These are phyloP conservation scores for Lagenidium giganteum DNA, from an alignment of 352 stramenopile genomes.

Conservation along the genomic window DNA sequence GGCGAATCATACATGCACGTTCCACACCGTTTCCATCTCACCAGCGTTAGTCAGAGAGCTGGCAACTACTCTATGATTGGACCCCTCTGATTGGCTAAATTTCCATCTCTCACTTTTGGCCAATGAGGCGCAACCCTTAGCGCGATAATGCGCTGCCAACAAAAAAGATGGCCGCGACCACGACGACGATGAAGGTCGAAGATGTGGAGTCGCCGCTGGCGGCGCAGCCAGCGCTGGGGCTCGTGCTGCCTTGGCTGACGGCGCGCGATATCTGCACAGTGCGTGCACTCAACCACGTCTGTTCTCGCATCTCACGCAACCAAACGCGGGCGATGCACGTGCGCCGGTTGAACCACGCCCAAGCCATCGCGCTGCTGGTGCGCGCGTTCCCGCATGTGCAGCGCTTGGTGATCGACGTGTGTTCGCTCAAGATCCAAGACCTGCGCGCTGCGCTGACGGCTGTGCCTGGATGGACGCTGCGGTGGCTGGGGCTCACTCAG, in stretches of 20 bases:
- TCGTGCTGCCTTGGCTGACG: slow-evolving; percentile 43
- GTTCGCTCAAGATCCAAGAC: too few relatives aligned
- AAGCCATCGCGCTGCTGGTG: slow-evolving; percentile 18
- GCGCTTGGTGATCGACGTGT: slow-evolving; percentile 22
- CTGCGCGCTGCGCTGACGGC: slow-evolving; percentile 24
- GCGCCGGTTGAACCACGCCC: slow-evolving; percentile 21
- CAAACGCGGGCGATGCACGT: slow-evolving; percentile 22
- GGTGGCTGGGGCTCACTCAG: slow-evolving; percentile 32
- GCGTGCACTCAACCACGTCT: slow-evolving; percentile 20
- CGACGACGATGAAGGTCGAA: neutral
- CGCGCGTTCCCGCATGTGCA: slow-evolving; percentile 33
- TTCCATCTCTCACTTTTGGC: too few relatives aligned
- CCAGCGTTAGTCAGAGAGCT: too few relatives aligned
- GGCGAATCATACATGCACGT: too few relatives aligned
- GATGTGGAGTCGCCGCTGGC: neutral
- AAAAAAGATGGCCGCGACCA: neutral
- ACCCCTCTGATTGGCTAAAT: too few relatives aligned
- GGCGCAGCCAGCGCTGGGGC: slow-evolving; percentile 19
- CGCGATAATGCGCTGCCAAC: too few relatives aligned
- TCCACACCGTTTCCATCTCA: too few relatives aligned
- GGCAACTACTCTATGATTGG: too few relatives aligned
- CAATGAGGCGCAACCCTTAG: too few relatives aligned
- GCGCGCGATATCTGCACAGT: slow-evolving; percentile 32
- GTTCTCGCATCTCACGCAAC: too few relatives aligned
- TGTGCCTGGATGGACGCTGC: slow-evolving; percentile 23